A percentile compares a stretch with the other conserved stretches of the same genome.
These are phyloP conservation scores for Pleurotus sapidus DNA, from an alignment of 768 basidiomycete genomes.

Conservation along the genomic window DNA sequence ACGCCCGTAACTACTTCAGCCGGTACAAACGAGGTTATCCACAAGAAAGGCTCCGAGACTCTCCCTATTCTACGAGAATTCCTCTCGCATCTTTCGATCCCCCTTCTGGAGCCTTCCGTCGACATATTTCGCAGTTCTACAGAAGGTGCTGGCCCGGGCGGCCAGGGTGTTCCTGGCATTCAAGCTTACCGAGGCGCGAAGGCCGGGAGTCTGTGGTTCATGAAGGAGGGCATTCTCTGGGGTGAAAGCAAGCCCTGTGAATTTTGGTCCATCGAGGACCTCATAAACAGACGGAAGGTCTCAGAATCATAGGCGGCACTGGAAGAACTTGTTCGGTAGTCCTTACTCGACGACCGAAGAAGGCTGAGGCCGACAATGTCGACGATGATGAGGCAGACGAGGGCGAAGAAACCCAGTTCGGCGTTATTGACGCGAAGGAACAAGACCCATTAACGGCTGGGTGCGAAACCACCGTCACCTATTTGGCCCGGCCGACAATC, in stretches of 20 bases:
- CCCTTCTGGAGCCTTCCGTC: constrained; percentile 45
- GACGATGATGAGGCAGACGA: constrained; percentile 40
- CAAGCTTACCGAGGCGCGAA: constrained; percentile 75
- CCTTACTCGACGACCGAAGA: constrained; percentile 36
- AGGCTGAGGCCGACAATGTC: constrained; percentile 25
- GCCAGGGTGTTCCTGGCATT: constrained; percentile 54
- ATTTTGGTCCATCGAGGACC: constrained; percentile 64
- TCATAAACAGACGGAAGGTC: constrained; percentile 48
- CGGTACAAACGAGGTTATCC: constrained; percentile 9
- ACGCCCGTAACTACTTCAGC: constrained; percentile 42
- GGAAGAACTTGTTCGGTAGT: constrained; percentile 69
- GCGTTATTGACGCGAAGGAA: constrained; percentile 70
- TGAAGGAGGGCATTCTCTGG: constrained; percentile 64
- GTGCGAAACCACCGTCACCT: constrained; percentile 50
- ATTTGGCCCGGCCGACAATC: constrained; percentile 42
- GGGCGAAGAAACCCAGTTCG: constrained; percentile 62
- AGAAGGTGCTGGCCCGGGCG: constrained; percentile 30
- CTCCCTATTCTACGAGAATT: constrained; percentile 48
- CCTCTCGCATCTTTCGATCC: constrained; percentile 43
- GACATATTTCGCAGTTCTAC: constrained; percentile 50
- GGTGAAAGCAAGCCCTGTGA: constrained; percentile 76
- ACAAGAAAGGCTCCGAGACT: constrained; percentile 49
- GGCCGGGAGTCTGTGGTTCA: constrained; percentile 70
- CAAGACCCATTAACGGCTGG: constrained; percentile 66
- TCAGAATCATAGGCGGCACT: constrained; percentile 56